These are phyloP conservation scores for Cutaneotrichosporon mucoides DNA, from an alignment of 1,284 basidiomycete species.

Conservation along the genomic window DNA sequence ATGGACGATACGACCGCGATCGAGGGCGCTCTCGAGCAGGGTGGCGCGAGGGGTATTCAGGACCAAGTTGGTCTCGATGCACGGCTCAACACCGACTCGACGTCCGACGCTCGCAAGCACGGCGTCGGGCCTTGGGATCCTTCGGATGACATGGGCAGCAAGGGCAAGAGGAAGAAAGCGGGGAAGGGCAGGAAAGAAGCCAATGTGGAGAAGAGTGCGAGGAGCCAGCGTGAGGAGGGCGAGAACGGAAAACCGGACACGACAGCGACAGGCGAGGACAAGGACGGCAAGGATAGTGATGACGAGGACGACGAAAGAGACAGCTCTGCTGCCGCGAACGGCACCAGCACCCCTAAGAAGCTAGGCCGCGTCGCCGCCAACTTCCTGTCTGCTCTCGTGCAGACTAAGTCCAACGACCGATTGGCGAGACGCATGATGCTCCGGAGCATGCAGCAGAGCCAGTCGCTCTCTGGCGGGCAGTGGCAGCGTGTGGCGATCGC, in stretches of 20 bases:
- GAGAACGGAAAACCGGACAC: not conserved
- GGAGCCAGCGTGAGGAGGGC: not conserved
- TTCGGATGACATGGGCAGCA: not conserved
- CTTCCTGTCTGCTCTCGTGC: not conserved
- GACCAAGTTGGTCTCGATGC: constrained; percentile 19
- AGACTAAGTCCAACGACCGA: too few species aligned
- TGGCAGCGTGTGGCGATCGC: constrained; percentile 81
- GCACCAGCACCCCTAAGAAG: not conserved
- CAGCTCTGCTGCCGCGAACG: not conserved
- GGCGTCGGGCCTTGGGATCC: too few species aligned
- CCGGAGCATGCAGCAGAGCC: too few species aligned
- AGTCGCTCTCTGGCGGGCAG: constrained; percentile 49
- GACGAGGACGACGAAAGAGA: not conserved
- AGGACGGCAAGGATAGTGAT: not conserved
- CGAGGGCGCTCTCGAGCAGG: constrained; percentile 60
- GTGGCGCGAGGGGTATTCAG: constrained; percentile 55
- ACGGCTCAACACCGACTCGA: constrained; percentile 2
- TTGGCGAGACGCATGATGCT: too few species aligned
- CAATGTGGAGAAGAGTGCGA: not conserved
- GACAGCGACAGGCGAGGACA: not conserved
- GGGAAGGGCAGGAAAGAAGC: too few species aligned
- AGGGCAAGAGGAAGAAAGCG: not conserved
- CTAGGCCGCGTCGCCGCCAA: not conserved
- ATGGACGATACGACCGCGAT: constrained; percentile 51
- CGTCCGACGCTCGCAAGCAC: not conserved